Evolutionary conservation across 1,284 basidiomycete genomes (phyloP), one percentile per base, ranked within the genome.

Genomic region (Irpex rosettiformis): DNA sequence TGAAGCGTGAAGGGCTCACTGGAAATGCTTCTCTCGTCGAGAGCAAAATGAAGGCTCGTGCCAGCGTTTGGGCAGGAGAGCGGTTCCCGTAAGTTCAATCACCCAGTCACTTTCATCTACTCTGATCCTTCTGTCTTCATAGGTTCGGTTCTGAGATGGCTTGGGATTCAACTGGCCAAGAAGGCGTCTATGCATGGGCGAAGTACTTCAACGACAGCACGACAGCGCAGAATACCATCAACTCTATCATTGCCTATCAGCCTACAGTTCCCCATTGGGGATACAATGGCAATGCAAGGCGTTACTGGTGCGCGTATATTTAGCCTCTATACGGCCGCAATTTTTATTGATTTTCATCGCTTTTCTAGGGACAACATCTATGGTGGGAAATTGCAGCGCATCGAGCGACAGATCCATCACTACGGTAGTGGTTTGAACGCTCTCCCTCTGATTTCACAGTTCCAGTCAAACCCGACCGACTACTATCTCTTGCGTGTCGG

Each of bases 131-230:
- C 10, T 49, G 22, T 37, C 18, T 27, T 22, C 58, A n/a, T 37
- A 84, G 81, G 25, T 84, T 83, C 63, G 81, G 81, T 5, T 82
- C 80, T 1, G 82, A 85, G 66, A 82, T 83, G 81, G 82, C 81
- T 7, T 84, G 82, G 82, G 82, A 85, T 65, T 83, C 81, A 13
- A 84, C 83, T 10, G 83, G 82, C 7, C 82, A 84, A 61, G 81
- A 83, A 66, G 80, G 80, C 22, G 80, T 83, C 1, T 84, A 81
- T 62, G 74, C 72, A 0, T 84, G 82, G 82, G 75, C 77, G 52
- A 79, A 73, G 59, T 82, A 78, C 65, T 84, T 85, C 72, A 81
- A 81, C 64, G 77, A 83, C 62, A 73, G 75, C 3, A 74, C 67
- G 2, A 84, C 83, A 0, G 79, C 82, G 2, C 72, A 71, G 29